Conservation (phyloP, 495 filamentous ascomycete species). For the Cetradonia linearis region DNA sequence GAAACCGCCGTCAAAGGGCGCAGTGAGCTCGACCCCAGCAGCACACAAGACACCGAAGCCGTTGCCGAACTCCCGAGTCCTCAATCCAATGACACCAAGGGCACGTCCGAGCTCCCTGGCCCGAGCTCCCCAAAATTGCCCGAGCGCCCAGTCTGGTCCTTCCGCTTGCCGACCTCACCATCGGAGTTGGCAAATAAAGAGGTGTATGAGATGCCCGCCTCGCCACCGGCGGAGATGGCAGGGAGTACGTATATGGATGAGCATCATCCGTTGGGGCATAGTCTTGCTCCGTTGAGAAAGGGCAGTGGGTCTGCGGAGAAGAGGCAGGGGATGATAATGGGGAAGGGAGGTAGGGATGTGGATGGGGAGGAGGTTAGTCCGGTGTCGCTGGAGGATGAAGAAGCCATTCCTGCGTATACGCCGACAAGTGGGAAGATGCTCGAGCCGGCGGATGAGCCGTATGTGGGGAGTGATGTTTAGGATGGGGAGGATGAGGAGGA, state of each 20-base stretch:
- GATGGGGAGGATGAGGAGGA: not conserved
- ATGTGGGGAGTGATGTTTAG: not conserved
- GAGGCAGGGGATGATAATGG: not conserved
- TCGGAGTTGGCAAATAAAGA: not conserved
- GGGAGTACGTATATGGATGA: conserved; percentile 21
- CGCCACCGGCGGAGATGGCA: conserved; percentile 20
- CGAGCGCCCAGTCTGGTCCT: not conserved
- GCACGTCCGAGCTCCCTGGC: not conserved
- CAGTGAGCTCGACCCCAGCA: conserved; percentile 6
- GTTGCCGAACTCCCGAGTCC: conserved; percentile 7
- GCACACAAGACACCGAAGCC: not conserved
- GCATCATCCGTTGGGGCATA: conserved; percentile 21
- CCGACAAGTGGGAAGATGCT: not conserved
- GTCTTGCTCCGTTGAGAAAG: not conserved
- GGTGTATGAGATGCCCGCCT: not conserved
- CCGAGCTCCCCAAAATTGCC: not conserved
- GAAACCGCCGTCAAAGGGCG: conserved; percentile 1
- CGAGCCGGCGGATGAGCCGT: not conserved
- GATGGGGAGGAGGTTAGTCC: not conserved
- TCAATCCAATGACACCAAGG: not conserved
- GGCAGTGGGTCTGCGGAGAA: not conserved
- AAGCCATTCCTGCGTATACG: not conserved
- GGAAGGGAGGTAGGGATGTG: not conserved
- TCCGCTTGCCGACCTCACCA: not conserved
- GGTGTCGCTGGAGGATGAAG: not conserved